These are phyloP conservation scores for Xerocomellus chrysenteron DNA, from an alignment of 768 basidiomycete genomes.

Conservation along the genomic window DNA sequence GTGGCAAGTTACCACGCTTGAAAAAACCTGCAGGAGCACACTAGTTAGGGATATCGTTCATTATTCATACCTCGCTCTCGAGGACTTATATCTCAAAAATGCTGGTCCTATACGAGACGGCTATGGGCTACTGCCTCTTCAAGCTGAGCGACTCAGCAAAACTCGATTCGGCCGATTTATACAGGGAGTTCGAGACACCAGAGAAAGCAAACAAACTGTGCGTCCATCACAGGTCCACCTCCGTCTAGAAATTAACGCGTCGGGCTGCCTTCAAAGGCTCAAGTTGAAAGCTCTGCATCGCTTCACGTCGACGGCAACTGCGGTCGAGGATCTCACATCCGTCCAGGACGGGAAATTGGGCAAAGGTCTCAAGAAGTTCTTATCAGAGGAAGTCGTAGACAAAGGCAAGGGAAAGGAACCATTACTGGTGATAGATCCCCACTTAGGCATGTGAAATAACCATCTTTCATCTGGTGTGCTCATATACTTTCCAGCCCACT, in stretches of 20 bases:
- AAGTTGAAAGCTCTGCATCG: conserved; percentile 95
- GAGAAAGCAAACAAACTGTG: conserved; percentile 92
- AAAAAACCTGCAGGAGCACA: conserved; percentile 24
- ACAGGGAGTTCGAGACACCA: conserved; percentile 91
- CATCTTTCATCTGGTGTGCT: conserved; percentile 3
- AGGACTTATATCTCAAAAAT: conserved; percentile 42
- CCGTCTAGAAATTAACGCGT: conserved; percentile 9
- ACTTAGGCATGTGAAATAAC: conserved; percentile 66
- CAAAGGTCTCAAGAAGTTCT: conserved; percentile 90
- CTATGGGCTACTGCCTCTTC: conserved; percentile 97
- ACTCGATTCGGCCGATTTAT: conserved; percentile 80
- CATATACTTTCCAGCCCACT: conserved; percentile 50
- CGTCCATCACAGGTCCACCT: conserved; percentile 34
- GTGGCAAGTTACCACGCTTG: conserved; percentile 31
- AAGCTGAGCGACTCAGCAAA: conserved; percentile 90
- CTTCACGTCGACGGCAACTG: conserved; percentile 93
- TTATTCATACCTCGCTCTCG: neutral
- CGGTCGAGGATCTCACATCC: conserved; percentile 95
- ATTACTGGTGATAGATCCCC: conserved; percentile 84
- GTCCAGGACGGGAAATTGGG: conserved; percentile 91
- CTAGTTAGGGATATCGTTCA: neutral
- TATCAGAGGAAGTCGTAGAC: conserved; percentile 79
- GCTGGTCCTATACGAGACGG: conserved; percentile 96
- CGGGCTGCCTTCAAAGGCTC: conserved; percentile 51
- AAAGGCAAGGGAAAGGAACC: conserved; percentile 90